Base-by-base conservation (phyloP, 2,329 filamentous ascomycete species). In the Colletotrichum gloeosporioides region DNA sequence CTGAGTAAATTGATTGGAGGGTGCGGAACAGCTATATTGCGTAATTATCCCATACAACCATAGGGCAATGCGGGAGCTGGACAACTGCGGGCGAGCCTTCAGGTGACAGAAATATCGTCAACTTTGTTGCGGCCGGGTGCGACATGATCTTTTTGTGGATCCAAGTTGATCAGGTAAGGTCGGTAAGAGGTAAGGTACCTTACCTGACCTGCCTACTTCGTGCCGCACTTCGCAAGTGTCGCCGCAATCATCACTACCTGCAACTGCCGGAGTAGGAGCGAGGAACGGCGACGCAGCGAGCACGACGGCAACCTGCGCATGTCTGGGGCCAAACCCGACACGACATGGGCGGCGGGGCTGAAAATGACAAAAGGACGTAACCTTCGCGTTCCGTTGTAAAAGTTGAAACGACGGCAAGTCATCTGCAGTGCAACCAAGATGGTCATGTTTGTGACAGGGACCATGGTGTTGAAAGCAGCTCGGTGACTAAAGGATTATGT, bases 341-440 rank as follows among this genome's bases (percentile, higher is more conserved):
- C 39, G 31, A 49, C 39, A 53, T 22, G 12, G 16, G 25, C 36
- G 39, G 36, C 63, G 27, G 36, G 36, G 63, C 63, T 66, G 13
- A 66, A 29, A 32, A 6, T 49, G 27, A 70, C 71, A 53, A n/a
- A 25, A 32, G 62, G 62, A 31, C 39, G 55, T 57, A 61, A 59
- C n/a, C 10, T 22, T 53, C 44, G 44, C n/a, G 44, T 53, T 49
- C 44, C 44, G 44, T 22, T 32, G n/a, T 66, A 39, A 13, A 25
- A 27, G 67, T 71, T 64, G 67, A 70, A 74, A 74, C 67, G 70
- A 72, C 63, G 71, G 57, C 44, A 53, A 53, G 22, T 66, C 63
- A 57, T 44, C 57, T 57, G 66, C 32, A 22, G 71, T 71, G 61
- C 61, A 49, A 74, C 71, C 67, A 55, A 31, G 53, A 25, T 18